Base-by-base conservation (phyloP, 2,329 filamentous ascomycete species). In the Ophidiomyces ophidiicola region DNA sequence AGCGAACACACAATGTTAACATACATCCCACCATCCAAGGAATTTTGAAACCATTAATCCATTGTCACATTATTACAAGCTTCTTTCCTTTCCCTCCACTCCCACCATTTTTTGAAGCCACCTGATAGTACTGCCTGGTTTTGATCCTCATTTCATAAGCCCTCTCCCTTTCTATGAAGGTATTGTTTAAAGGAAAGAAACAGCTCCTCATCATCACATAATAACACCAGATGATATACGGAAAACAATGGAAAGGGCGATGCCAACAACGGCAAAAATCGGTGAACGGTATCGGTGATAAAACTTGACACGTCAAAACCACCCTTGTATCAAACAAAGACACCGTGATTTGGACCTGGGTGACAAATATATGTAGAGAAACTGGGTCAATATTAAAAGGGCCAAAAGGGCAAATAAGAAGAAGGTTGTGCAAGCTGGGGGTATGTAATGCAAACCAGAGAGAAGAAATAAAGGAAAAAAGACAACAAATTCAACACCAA, bases 51-150 rank as follows among this genome's bases (percentile, higher is more conserved):
- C 21, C 35, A 25, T 23, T 30, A 25, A 31, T 31, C 35, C 35
- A 37, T 36, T 28, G 33, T 28, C 33, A 36, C n/a, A 36, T 36
- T 36, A 36, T 37, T 37, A 37, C 35, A 37, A 37, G 26, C 23
- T n/a, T n/a, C n/a, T n/a, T n/a, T n/a, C n/a, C n/a, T n/a, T n/a
- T n/a, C n/a, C n/a, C n/a, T n/a, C n/a, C n/a, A n/a, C n/a, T 18
- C 26, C 25, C 19, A n/a, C 35, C 26, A 21, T 20, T 30, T 37
- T 37, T 31, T 17, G 21, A 12, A 34, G 25, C 25, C 30, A 25
- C 25, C 31, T 18, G 35, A 23, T 37, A n/a, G n/a, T n/a, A n/a
- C n/a, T n/a, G n/a, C n/a, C n/a, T n/a, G n/a, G n/a, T 36, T 37
- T 37, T 37, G n/a, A n/a, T n/a, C n/a, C n/a, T n/a, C n/a, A 20